Evolutionary conservation across 352 stramenopile genomes (phyloP).

Genomic region (Globisporangium mamillatum): DNA sequence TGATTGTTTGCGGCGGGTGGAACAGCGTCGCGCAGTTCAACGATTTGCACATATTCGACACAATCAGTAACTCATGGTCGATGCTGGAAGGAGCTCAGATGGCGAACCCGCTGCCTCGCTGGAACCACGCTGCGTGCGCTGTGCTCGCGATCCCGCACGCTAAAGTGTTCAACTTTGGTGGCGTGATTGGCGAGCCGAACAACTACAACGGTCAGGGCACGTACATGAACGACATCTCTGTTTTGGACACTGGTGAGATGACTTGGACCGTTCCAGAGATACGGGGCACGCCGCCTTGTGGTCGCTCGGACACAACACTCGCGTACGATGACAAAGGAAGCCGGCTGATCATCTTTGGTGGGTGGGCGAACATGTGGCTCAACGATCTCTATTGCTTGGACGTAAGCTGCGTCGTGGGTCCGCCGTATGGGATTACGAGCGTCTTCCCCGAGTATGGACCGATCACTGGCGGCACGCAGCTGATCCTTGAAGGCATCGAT

Average conservation of each 20-base stretch:
- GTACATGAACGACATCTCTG: slow-evolving; percentile 89
- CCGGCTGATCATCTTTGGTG: slow-evolving; percentile 92
- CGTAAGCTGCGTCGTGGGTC: slow-evolving; percentile 93
- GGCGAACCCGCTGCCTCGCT: slow-evolving; percentile 81
- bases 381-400: slow-evolving; percentile 91
- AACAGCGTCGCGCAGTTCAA: slow-evolving; percentile 95
- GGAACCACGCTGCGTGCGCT: slow-evolving; percentile 92
- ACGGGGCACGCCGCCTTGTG: slow-evolving; percentile 74
- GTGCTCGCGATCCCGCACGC: slow-evolving; percentile 94
- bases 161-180: slow-evolving; percentile 97
- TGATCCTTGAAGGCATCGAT: slow-evolving; percentile 91
- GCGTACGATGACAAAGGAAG: slow-evolving; percentile 92
- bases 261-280: slow-evolving; percentile 84
- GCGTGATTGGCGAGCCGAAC: slow-evolving; percentile 88
- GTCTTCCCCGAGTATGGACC: slow-evolving; percentile 89
- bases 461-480: slow-evolving; percentile 88
- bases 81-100: slow-evolving; percentile 74
- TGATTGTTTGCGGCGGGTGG: slow-evolving; percentile 95
- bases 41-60: slow-evolving; percentile 93
- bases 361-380: slow-evolving; percentile 95
- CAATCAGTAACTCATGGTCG: slow-evolving; percentile 81
- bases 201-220: slow-evolving; percentile 83
- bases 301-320: slow-evolving; percentile 92
- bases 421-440: slow-evolving; percentile 92
- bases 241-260: slow-evolving; percentile 92